A percentile compares a stretch with the other conserved stretches of the same genome.
Evolutionary conservation across 306 rosid species (phyloP).

Genomic region (Morella rubra): DNA sequence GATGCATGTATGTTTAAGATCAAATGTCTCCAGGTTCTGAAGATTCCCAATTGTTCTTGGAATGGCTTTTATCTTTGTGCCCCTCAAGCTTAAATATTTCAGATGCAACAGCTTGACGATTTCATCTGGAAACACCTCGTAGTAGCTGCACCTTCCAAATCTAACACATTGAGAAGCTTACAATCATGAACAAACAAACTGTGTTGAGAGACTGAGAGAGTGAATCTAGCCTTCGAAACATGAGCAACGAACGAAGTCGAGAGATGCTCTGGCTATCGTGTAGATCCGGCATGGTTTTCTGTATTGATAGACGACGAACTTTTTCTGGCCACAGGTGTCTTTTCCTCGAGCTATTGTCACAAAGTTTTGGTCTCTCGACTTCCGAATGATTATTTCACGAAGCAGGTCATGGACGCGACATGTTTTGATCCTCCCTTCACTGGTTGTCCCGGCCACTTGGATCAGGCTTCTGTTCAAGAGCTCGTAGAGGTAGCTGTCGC

Average conservation of each 20-base stretch:
- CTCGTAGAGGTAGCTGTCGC: slow-evolving; percentile 3
- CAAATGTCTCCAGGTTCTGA: slow-evolving; percentile 36
- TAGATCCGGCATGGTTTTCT: neutral
- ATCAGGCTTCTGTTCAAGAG: slow-evolving; percentile 20
- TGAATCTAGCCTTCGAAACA: slow-evolving; percentile 7
- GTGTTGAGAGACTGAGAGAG: neutral
- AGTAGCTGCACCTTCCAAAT: slow-evolving; percentile 26
- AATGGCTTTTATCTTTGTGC: slow-evolving; percentile 23
- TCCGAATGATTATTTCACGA: slow-evolving; percentile 1
- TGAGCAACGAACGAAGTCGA: slow-evolving; percentile 10
- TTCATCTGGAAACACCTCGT: slow-evolving; percentile 21
- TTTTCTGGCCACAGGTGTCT: slow-evolving; percentile 1
- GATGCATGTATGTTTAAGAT: slow-evolving; percentile 34
- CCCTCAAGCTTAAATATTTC: slow-evolving; percentile 37
- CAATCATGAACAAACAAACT: neutral
- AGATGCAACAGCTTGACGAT: slow-evolving; percentile 24
- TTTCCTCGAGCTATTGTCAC: slow-evolving; percentile 7
- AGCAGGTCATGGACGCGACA: slow-evolving; percentile 11
- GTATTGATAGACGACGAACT: slow-evolving; percentile 13
- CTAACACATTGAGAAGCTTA: slow-evolving; percentile 38
- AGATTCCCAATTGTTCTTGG: slow-evolving; percentile 35
- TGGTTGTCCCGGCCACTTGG: neutral
- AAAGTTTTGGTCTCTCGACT: slow-evolving; percentile 12
- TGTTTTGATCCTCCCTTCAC: slow-evolving; percentile 21
- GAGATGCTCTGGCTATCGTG: neutral